phyloP scores from a whole-genome alignment of 208 protist genomes.

The Wallacemonas sp. region DNA sequence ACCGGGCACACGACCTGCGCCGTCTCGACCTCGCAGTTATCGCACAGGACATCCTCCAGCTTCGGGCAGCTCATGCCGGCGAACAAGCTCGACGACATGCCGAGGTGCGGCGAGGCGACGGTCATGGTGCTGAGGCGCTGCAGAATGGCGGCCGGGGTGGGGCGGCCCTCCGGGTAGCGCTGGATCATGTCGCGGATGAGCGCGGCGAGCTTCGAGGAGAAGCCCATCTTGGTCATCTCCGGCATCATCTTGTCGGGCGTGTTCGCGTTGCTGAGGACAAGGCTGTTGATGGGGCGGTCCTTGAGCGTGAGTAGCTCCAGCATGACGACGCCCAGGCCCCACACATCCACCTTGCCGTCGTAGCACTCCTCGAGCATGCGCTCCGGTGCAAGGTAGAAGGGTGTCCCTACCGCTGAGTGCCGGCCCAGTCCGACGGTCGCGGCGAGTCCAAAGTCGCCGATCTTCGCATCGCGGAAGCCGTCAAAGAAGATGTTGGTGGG shows the following conservation, averaged over 20 bases:
- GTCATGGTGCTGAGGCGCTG: slow-evolving; percentile 46
- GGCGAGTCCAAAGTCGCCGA: slow-evolving; percentile 91
- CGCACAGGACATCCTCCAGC: slow-evolving; percentile 42
- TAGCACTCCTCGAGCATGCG: slow-evolving; percentile 83
- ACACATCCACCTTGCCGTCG: slow-evolving; percentile 86
- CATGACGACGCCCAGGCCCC: slow-evolving; percentile 81
- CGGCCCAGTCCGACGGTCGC: slow-evolving; percentile 61
- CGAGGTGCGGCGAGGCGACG: slow-evolving; percentile 20
- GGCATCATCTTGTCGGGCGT: slow-evolving; percentile 52
- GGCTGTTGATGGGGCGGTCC: slow-evolving; percentile 83
- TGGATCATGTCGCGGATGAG: slow-evolving; percentile 79
- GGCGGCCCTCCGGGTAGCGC: slow-evolving; percentile 63
- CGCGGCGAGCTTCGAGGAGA: slow-evolving; percentile 49
- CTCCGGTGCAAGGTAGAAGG: slow-evolving; percentile 93
- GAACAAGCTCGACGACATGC: slow-evolving; percentile 42
- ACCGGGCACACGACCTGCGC: slow-evolving; percentile 38
- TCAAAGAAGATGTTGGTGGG: slow-evolving; percentile 93
- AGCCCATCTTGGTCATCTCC: slow-evolving; percentile 66
- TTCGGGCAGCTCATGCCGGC: slow-evolving; percentile 62
- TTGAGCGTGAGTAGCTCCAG: slow-evolving; percentile 80
- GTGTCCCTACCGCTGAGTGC: slow-evolving; percentile 80
- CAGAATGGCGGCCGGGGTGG: slow-evolving; percentile 49
- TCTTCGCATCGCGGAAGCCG: slow-evolving; percentile 61
- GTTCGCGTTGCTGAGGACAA: slow-evolving; percentile 66
- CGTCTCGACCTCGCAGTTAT: slow-evolving; percentile 66